phyloP scores from a whole-genome alignment of 352 stramenopile genomes.

The Phytophthora lateralis region DNA sequence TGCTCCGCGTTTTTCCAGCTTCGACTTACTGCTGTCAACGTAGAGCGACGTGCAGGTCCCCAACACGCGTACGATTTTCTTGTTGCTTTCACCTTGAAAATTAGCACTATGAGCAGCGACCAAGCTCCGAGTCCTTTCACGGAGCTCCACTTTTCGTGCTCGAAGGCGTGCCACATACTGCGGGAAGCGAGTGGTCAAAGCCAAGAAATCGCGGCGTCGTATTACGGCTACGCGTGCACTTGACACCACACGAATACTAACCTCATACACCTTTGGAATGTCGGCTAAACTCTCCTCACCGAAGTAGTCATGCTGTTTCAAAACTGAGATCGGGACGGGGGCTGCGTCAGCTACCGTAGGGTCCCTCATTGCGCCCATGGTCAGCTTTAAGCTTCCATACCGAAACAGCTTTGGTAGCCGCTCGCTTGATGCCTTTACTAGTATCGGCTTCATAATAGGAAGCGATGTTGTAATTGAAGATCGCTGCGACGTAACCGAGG shows the following conservation, averaged over 20 bases:
- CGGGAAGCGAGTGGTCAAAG: constrained; percentile 45
- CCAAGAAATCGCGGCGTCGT: constrained; percentile 43
- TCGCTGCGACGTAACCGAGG: constrained; percentile 6
- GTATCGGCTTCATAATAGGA: constrained; percentile 2
- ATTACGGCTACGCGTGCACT: constrained; percentile 57
- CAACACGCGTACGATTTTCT: constrained; percentile 50
- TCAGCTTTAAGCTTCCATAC: constrained; percentile 28
- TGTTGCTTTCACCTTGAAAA: constrained; percentile 45
- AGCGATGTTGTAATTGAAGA: constrained; percentile 13
- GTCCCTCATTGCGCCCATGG: constrained; percentile 14
- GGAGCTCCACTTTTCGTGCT: constrained; percentile 26
- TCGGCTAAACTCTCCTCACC: constrained; percentile 60
- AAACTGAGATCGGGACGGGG: constrained; percentile 47
- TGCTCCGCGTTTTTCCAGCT: constrained; percentile 30
- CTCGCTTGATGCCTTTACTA: constrained; percentile 12
- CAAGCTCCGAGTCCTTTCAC: constrained; percentile 16
- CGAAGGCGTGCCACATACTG: constrained; percentile 33
- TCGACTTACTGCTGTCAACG: constrained; percentile 42
- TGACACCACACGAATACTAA: constrained; percentile 61
- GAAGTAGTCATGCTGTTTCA: constrained; percentile 63
- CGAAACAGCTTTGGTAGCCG: constrained; percentile 17
- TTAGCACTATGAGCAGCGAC: constrained; percentile 43
- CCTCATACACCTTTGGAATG: constrained; percentile 41
- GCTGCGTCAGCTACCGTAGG: constrained; percentile 15
- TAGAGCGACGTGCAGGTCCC: constrained; percentile 54